Conservation (phyloP, 208 protist genomes). For the Crithidia brevicula region DNA sequence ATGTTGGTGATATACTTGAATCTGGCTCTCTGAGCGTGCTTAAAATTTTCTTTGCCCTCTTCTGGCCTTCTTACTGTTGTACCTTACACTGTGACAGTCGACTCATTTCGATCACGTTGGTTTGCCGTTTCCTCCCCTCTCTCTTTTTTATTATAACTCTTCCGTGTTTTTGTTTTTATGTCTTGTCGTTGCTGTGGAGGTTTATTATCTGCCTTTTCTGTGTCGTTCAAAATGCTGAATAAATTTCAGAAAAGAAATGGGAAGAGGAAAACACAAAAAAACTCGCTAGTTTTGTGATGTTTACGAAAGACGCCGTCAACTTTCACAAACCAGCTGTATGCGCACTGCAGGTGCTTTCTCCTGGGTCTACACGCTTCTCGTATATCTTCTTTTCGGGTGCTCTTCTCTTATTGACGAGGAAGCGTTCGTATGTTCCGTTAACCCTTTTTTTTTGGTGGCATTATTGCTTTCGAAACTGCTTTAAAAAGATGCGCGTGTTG, state of each 20-base stretch:
- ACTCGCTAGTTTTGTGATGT: no score
- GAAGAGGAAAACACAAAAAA: constrained; percentile 18
- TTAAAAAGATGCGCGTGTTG: no score
- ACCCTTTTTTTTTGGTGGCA: no score
- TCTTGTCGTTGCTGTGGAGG: constrained; percentile 10
- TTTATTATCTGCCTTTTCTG: constrained; percentile 15
- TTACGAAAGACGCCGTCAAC: no score
- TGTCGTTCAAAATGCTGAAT: constrained; percentile 8
- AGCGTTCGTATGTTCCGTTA: no score
- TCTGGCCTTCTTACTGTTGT: constrained; percentile 1
- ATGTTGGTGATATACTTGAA: no score
- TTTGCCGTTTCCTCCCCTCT: background rate
- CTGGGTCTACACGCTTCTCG: background rate
- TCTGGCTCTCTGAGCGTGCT: no score
- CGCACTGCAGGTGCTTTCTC: no score
- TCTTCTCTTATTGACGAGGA: no score
- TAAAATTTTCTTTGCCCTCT: constrained; percentile 12
- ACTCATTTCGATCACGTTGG: no score
- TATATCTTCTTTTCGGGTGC: background rate
- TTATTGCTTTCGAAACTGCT: no score
- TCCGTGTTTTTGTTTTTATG: constrained; percentile 22
- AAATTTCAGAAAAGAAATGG: constrained; percentile 14
- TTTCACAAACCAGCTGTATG: no score
- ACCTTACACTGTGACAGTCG: background rate
- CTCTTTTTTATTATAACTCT: constrained; percentile 5